phyloP scores from a whole-genome alignment of 2,329 filamentous ascomycete species.

The Sclerotinia nivalis region DNA sequence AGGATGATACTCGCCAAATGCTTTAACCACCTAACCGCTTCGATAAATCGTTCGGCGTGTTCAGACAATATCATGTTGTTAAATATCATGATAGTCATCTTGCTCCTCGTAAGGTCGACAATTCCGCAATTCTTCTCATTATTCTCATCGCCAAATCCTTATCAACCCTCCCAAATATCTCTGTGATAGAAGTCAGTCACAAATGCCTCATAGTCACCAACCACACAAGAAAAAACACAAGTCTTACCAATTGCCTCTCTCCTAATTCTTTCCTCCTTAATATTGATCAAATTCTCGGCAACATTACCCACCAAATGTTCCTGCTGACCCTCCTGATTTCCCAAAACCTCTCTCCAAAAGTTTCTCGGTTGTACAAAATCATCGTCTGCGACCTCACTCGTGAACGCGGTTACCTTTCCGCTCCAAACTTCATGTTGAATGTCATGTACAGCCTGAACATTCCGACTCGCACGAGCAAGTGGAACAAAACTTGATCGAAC shows the following conservation, averaged over 20 bases:
- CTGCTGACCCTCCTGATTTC: background rate
- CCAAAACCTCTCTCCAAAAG: constrained; percentile 39
- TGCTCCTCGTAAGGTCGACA: background rate
- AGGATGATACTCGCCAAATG: background rate
- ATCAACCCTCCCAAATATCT: background rate
- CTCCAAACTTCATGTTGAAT: constrained; percentile 39
- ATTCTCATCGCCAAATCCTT: background rate
- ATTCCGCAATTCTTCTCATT: background rate
- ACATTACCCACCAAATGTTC: background rate
- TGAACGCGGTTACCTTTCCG: constrained; percentile 29
- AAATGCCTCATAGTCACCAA: background rate
- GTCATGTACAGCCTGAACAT: constrained; percentile 8
- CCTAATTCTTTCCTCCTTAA: background rate
- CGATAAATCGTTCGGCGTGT: background rate
- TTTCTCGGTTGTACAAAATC: constrained; percentile 46
- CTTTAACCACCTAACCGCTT: background rate
- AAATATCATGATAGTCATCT: background rate
- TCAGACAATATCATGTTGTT: background rate
- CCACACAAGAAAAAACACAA: no score
- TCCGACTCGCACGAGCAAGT: background rate
- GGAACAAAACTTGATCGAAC: constrained; percentile 24
- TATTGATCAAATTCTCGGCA: background rate
- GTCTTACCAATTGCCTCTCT: constrained; percentile 4
- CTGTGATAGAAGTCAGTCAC: background rate
- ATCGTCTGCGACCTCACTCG: constrained; percentile 40